Evolutionary conservation across 768 basidiomycete species (phyloP), one percentile per base, ranked within the genome.

Genomic region (Tricholoma hemisulphureum): DNA sequence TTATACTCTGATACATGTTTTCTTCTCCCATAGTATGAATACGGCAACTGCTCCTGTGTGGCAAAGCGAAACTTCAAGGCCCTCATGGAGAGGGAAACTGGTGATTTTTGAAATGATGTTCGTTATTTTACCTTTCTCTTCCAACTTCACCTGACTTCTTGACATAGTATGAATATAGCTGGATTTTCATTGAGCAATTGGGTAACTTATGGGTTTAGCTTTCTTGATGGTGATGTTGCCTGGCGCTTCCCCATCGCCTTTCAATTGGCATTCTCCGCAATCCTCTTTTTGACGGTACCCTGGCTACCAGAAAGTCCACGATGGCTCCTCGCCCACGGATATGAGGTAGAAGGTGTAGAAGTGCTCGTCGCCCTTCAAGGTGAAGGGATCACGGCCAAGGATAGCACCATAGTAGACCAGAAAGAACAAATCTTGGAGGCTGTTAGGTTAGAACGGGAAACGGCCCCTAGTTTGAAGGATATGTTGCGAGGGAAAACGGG

Each of bases 161-260:
- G 16, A 7, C 18, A 20, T 45, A 80, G 80, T 29, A 79, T 80
- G 77, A 80, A 80, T 58, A 77, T 80, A 37, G 80, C 77, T 8
- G 80, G 78, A 0, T 81, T 81, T 58, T 80, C 79, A 1, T 61
- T 80, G 37, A 79, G 77, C 55, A 80, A 81, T 58, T 81, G 80
- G 80, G 78, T 81, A 78, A 81, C 80, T 0, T 81, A 81, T 59
- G 77, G 78, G 9, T 78, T 80, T 63, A 80, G 78, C 62, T 81
- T 76, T 61, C 59, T 74, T 13, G 52, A 66, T 4, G 78, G 79
- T 23, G 77, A 75, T 63, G 65, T 80, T 16, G 66, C 77, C 8
- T 80, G 79, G 80, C 68, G 80, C 6, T 80, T 80, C 67, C 80
- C 79, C 3, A 80, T 81, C 50, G 79, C 79, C 1, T 80, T 81